Percentiles rank a stretch among this genome's conserved stretches.
Evolutionary conservation across 352 stramenopile species (phyloP).

Genomic region (Phytophthora melonis): DNA sequence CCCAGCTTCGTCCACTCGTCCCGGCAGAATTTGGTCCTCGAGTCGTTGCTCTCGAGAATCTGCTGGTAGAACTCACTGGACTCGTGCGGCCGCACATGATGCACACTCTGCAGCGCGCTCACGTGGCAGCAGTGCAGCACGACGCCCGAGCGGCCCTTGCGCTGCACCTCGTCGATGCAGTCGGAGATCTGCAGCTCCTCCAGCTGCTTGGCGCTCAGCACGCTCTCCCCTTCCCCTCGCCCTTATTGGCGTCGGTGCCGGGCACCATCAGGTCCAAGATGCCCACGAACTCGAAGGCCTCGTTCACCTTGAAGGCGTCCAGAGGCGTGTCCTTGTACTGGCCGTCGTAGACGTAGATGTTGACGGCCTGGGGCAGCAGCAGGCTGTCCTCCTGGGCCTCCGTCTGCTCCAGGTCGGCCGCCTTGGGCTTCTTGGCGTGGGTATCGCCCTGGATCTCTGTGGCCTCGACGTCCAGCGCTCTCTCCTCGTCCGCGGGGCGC

Average conservation of each 20-base stretch:
- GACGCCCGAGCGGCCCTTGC: conserved; percentile 53
- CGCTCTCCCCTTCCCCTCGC: conserved; percentile 1
- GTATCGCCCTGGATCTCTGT: conserved; percentile 14
- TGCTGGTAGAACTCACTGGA: conserved; percentile 39
- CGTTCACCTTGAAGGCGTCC: conserved; percentile 83
- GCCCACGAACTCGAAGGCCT: conserved; percentile 84
- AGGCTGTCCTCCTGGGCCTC: conserved; percentile 4
- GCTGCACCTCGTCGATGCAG: conserved; percentile 65
- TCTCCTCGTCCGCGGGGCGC: conserved; percentile 41
- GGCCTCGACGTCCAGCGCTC: background rate
- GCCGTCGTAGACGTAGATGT: conserved; percentile 78
- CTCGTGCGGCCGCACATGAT: conserved; percentile 64
- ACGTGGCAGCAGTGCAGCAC: conserved; percentile 78
- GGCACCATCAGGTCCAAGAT: conserved; percentile 75
- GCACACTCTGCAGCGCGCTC: conserved; percentile 42
- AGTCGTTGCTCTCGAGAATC: conserved; percentile 46
- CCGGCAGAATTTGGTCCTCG: conserved; percentile 45
- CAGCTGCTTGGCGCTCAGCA: conserved; percentile 44
- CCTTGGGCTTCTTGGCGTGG: conserved; percentile 58
- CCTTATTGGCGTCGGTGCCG: conserved; percentile 30
- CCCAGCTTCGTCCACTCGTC: conserved; percentile 45
- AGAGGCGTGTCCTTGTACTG: conserved; percentile 59
- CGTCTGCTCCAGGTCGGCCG: background rate
- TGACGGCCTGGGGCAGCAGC: conserved; percentile 54
- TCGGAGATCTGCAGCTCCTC: conserved; percentile 74